Evolutionary conservation across 2,329 filamentous ascomycete species (phyloP).

Genomic region (Coniochaeta ligniaria): DNA sequence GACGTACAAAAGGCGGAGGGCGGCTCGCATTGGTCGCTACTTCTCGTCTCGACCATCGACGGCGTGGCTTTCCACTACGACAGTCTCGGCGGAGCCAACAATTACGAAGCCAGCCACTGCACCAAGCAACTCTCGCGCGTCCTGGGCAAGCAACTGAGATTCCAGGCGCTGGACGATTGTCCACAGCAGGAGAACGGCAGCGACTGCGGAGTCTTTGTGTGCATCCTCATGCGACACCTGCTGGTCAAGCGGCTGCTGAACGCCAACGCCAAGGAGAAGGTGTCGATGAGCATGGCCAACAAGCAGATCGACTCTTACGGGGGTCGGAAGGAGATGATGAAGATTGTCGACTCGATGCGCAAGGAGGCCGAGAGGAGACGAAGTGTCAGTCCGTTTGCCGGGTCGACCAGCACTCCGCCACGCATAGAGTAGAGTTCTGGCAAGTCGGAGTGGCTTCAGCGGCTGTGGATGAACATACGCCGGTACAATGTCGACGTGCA

Average conservation of each 20-base stretch:
- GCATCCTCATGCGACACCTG: conserved; percentile 90
- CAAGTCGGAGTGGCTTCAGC: not conserved
- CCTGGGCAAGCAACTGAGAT: conserved; percentile 60
- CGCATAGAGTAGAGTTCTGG: conserved; percentile 31
- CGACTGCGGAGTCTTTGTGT: conserved; percentile 95
- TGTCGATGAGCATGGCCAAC: conserved; percentile 88
- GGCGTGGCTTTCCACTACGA: conserved; percentile 96
- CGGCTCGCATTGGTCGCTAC: conserved; percentile 89
- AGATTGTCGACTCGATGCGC: conserved; percentile 77
- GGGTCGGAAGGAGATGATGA: conserved; percentile 84
- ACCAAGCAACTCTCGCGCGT: conserved; percentile 63
- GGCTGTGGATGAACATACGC: not conserved
- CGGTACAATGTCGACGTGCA: not conserved
- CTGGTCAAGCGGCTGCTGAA: conserved; percentile 75
- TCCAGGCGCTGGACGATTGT: conserved; percentile 75
- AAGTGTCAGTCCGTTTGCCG: conserved; percentile 26
- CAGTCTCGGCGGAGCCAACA: conserved; percentile 70
- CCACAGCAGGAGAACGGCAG: conserved; percentile 88
- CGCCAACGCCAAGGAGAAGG: conserved; percentile 75
- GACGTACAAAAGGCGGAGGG: conserved; percentile 75
- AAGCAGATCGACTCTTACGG: conserved; percentile 74
- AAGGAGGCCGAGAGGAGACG: conserved; percentile 79
- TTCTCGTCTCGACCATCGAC: conserved; percentile 83
- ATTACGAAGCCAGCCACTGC: conserved; percentile 62
- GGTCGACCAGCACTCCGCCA: conserved; percentile 27